These are phyloP conservation scores for Penicillium freii DNA, from an alignment of 2,329 filamentous ascomycete species.

Conservation along the genomic window DNA sequence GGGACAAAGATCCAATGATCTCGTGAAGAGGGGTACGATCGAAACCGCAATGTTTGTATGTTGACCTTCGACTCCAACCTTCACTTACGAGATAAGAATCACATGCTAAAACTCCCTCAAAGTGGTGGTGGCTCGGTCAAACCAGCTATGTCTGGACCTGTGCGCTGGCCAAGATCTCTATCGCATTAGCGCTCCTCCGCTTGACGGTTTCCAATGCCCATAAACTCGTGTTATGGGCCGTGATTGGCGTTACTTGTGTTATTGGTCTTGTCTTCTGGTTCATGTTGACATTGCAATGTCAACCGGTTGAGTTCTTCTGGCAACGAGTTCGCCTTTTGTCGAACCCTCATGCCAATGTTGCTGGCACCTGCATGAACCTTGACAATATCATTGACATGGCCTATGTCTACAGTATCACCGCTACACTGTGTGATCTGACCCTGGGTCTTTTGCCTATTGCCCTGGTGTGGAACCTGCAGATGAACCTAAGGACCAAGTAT, in stretches of 20 bases:
- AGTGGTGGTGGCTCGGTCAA: slow-evolving; percentile 57
- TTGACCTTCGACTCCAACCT: neutral
- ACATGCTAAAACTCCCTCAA: slow-evolving; percentile 12
- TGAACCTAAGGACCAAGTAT: slow-evolving; percentile 53
- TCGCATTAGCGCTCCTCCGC: slow-evolving; percentile 55
- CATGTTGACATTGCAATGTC: slow-evolving; percentile 54
- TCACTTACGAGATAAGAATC: neutral
- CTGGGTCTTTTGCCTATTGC: slow-evolving; percentile 55
- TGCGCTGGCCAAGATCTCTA: slow-evolving; percentile 51
- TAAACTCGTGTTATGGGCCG: slow-evolving; percentile 45
- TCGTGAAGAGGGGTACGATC: slow-evolving; percentile 22
- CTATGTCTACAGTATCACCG: slow-evolving; percentile 53
- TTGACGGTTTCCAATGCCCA: slow-evolving; percentile 50
- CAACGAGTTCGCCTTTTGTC: slow-evolving; percentile 26
- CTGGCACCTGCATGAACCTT: slow-evolving; percentile 42
- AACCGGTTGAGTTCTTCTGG: slow-evolving; percentile 55
- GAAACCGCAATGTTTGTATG: slow-evolving; percentile 20
- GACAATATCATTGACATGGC: slow-evolving; percentile 53
- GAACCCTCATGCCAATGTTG: neutral
- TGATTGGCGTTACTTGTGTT: slow-evolving; percentile 48
- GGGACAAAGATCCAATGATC: slow-evolving; percentile 22
- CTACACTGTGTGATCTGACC: slow-evolving; percentile 52
- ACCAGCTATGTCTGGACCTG: slow-evolving; percentile 53
- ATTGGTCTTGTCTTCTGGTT: slow-evolving; percentile 52
- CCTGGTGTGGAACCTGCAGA: slow-evolving; percentile 56